Conservation (phyloP, 768 basidiomycete genomes). For the Naganishia onofrii region DNA sequence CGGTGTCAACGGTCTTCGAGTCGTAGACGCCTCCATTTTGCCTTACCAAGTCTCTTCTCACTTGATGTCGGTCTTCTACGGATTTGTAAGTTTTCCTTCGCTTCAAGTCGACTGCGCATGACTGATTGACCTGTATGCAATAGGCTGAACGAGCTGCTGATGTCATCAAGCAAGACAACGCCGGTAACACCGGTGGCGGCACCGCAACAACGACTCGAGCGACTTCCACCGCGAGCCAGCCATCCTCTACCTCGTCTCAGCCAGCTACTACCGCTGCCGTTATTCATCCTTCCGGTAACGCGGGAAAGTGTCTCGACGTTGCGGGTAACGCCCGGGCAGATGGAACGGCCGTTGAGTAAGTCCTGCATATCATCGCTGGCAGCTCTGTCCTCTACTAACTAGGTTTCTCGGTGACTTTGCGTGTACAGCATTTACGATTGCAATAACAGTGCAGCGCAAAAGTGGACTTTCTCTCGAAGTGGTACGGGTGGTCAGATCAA, state of each 20-base stretch:
- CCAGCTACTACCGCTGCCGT: conserved; percentile 32
- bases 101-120: background rate
- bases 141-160: conserved; percentile 45
- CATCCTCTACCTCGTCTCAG: conserved; percentile 18
- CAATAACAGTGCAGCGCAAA: conserved; percentile 33
- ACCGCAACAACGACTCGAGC: conserved; percentile 5
- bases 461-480: conserved; percentile 35
- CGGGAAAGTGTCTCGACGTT: conserved; percentile 39
- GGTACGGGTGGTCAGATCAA: conserved; percentile 35
- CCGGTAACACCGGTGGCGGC: conserved; percentile 14
- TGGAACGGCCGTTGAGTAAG: conserved; percentile 36
- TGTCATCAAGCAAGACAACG: conserved; percentile 40
- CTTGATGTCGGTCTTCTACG: conserved; percentile 43
- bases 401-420: conserved; percentile 10
- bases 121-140: background rate
- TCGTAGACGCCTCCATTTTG: conserved; percentile 43
- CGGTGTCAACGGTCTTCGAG: conserved; percentile 40
- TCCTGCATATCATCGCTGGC: background rate
- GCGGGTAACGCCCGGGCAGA: conserved; percentile 25
- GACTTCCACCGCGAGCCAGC: conserved; percentile 2
- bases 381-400: conserved; percentile 23
- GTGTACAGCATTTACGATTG: conserved; percentile 38
- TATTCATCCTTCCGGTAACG: conserved; percentile 39
- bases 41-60: conserved; percentile 47
- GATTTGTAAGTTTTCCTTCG: conserved; percentile 34